Percentiles rank a stretch among this genome's conserved stretches.
Conservation (phyloP, 2,329 filamentous ascomycete species). For the Ceratocystis harringtonii region DNA sequence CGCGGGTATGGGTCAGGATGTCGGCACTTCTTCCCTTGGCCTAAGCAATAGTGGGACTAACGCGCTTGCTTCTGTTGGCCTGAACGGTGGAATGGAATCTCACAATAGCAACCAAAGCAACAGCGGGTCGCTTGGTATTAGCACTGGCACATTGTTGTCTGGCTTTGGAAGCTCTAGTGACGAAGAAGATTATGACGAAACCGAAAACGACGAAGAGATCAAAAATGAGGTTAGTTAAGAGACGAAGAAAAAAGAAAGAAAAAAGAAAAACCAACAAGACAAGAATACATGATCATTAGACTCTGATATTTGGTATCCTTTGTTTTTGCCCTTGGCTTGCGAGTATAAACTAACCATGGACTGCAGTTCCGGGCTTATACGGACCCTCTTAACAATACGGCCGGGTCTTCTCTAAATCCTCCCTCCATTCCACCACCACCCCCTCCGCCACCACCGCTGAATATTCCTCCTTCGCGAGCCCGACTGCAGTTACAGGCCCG, state of each 20-base stretch:
- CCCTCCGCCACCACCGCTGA: constrained; percentile 60
- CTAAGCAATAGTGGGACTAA: constrained; percentile 36
- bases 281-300: too few species aligned
- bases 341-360: constrained; percentile 18
- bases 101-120: constrained; percentile 40
- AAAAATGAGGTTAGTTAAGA: constrained; percentile 45
- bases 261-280: neutral
- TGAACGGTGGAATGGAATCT: constrained; percentile 62
- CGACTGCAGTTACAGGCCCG: constrained; percentile 81
- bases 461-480: constrained; percentile 73
- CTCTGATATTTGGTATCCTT: neutral
- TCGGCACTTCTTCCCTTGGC: constrained; percentile 25
- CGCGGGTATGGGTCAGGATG: constrained; percentile 27
- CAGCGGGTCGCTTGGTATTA: constrained; percentile 57
- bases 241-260: neutral
- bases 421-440: constrained; percentile 47
- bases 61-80: constrained; percentile 64
- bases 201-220: constrained; percentile 59
- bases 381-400: constrained; percentile 36
- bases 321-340: neutral
- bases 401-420: constrained; percentile 35
- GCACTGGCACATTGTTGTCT: constrained; percentile 61
- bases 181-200: constrained; percentile 86
- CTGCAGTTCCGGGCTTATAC: constrained; percentile 44
- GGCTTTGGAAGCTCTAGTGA: constrained; percentile 92